Conservation (phyloP, 306 rosid species). For the Cucurbita maxima region DNA sequence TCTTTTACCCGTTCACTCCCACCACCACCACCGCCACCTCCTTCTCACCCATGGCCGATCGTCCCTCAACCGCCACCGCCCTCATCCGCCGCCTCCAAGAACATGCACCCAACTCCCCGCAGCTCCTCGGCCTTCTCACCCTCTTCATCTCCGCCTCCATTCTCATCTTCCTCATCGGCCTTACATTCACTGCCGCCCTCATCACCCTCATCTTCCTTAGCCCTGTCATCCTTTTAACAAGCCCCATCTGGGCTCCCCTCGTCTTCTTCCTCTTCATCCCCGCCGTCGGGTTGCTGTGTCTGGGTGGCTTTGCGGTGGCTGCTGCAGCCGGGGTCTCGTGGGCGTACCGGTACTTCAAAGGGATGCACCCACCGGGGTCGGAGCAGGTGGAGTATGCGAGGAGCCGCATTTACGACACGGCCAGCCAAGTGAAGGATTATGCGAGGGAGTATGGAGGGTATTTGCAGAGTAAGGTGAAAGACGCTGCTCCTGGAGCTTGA, state of each 20-base stretch:
- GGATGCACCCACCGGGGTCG: constrained; percentile 73
- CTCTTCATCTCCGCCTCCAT: constrained; percentile 37
- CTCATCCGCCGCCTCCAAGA: constrained; percentile 29
- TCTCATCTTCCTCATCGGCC: constrained; percentile 41
- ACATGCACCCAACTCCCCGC: constrained; percentile 39
- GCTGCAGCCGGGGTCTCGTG: constrained; percentile 32
- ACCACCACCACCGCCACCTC: constrained; percentile 13
- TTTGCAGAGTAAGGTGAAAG: constrained; percentile 62
- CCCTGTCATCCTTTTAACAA: constrained; percentile 39
- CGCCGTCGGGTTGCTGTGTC: constrained; percentile 25
- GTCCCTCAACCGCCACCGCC: constrained; percentile 14
- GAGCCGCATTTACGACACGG: constrained; percentile 61
- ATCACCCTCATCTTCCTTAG: constrained; percentile 28
- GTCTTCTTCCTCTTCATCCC: constrained; percentile 16
- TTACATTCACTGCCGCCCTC: constrained; percentile 24
- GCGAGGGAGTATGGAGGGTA: constrained; percentile 78
- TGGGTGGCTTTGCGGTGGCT: constrained; percentile 25
- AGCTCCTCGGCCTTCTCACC: constrained; percentile 32
- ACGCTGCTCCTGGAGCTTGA: constrained; percentile 86
- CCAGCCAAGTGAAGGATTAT: constrained; percentile 66
- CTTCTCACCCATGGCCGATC: constrained; percentile 47
- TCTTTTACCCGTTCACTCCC: background rate
- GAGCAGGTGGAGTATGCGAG: constrained; percentile 60
- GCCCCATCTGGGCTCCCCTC: constrained; percentile 69
- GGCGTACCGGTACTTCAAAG: constrained; percentile 52